Conservation (phyloP, 257 asterid species). For the Eucommia ulmoides region DNA sequence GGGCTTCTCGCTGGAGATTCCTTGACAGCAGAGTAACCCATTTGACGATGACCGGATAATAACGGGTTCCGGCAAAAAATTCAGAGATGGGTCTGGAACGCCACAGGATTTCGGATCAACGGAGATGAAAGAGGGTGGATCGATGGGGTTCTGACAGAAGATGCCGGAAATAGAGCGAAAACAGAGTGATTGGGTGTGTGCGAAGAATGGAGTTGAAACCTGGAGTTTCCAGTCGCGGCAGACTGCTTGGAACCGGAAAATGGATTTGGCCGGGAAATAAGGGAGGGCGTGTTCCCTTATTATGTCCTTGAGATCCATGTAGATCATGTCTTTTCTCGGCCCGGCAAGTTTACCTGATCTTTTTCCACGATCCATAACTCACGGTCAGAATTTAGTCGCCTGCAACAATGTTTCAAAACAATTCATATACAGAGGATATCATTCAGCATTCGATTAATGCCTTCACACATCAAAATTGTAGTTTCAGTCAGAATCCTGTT, state of each 20-base stretch:
- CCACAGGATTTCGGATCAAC: conserved; percentile 28
- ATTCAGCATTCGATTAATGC: too few relatives aligned
- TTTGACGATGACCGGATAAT: conserved; percentile 33
- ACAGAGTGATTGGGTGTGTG: conserved; percentile 31
- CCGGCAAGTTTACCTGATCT: conserved; percentile 13
- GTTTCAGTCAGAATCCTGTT: too few relatives aligned
- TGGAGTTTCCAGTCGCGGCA: conserved; percentile 49
- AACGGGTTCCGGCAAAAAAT: conserved; percentile 39
- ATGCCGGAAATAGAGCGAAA: conserved; percentile 20
- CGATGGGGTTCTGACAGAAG: conserved; percentile 24
- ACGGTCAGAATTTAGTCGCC: too few relatives aligned
- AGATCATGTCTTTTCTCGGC: conserved; percentile 16
- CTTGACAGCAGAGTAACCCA: conserved; percentile 45
- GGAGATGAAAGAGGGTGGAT: conserved; percentile 18
- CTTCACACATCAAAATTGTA: too few relatives aligned
- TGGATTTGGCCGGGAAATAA: conserved; percentile 47
- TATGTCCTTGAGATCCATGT: conserved; percentile 36
- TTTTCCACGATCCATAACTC: conserved; percentile 51
- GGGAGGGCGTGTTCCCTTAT: conserved; percentile 31
- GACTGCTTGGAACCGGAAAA: conserved; percentile 27
- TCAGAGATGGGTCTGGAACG: conserved; percentile 34
- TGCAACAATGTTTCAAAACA: too few relatives aligned
- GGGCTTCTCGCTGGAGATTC: conserved; percentile 13
- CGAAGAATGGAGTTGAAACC: conserved; percentile 37
- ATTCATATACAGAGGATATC: too few relatives aligned